Evolutionary conservation across 2,329 filamentous ascomycete species (phyloP).

Genomic region (Cladosporium austrohemisphaericum): DNA sequence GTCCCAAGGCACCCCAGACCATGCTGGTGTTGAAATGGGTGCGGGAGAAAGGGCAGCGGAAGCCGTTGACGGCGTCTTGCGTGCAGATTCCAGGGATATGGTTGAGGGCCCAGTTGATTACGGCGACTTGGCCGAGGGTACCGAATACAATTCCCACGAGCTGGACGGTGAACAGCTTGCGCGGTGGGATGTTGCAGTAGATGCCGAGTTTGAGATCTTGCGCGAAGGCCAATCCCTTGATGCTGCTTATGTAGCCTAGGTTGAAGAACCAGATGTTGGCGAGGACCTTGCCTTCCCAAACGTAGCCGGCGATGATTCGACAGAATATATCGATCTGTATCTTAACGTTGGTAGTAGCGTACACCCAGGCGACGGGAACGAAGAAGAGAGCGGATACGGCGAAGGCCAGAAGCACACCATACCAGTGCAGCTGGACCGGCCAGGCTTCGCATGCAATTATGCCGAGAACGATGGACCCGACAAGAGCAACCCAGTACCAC

Average conservation of each 20-base stretch:
- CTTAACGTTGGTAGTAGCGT: constrained; percentile 67
- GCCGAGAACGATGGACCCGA: constrained; percentile 25
- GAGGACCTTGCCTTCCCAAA: constrained; percentile 40
- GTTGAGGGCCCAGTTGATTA: constrained; percentile 47
- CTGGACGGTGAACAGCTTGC: constrained; percentile 46
- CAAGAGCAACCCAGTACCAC: constrained; percentile 49
- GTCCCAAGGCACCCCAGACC: constrained; percentile 46
- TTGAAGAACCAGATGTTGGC: constrained; percentile 34
- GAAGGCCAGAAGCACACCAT: constrained; percentile 74
- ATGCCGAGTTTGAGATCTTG: constrained; percentile 38
- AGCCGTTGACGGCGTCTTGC: constrained; percentile 43
- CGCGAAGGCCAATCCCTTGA: constrained; percentile 31
- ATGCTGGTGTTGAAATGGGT: constrained; percentile 41
- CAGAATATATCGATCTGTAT: constrained; percentile 40
- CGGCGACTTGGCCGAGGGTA: constrained; percentile 40
- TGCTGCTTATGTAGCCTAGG: constrained; percentile 32
- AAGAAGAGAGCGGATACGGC: constrained; percentile 76
- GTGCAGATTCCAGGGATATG: constrained; percentile 42
- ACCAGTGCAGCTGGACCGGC: constrained; percentile 60
- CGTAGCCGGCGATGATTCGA: constrained; percentile 50
- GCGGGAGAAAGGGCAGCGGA: constrained; percentile 48
- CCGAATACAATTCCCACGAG: constrained; percentile 42
- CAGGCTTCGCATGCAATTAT: constrained; percentile 28
- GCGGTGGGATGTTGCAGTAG: constrained; percentile 38
- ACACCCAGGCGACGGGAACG: constrained; percentile 87